A percentile compares a stretch with the other conserved stretches of the same genome.
These are phyloP conservation scores for Boechera divaricarpa DNA, from an alignment of 345 rosid species.

Conservation along the genomic window DNA sequence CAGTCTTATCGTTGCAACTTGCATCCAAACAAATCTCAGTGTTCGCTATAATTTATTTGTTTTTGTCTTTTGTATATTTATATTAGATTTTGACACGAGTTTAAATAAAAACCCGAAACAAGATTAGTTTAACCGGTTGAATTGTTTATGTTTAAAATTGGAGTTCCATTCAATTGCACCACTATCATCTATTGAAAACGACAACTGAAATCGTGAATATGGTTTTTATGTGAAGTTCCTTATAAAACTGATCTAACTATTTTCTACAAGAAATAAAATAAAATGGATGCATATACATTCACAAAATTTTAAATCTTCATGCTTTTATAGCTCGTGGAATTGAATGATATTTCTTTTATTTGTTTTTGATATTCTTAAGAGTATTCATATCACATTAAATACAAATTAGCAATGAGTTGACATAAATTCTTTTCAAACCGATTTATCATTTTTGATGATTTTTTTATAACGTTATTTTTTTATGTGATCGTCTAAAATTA, in stretches of 20 bases:
- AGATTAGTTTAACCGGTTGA: not conserved
- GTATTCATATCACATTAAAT: not conserved
- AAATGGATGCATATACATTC: not conserved
- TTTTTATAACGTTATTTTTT: no score
- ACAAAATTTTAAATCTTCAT: not conserved
- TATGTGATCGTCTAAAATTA: not conserved
- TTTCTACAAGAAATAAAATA: not conserved
- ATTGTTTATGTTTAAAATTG: not conserved
- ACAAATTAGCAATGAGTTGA: not conserved
- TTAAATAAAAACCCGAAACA: not conserved
- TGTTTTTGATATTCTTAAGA: no score
- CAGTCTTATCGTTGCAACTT: conserved; percentile 47
- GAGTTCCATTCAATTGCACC: not conserved
- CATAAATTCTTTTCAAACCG: not conserved
- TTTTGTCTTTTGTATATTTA: conserved; percentile 19
- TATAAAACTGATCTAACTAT: not conserved
- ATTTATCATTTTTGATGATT: not conserved
- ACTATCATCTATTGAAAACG: not conserved
- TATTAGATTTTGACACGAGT: conserved; percentile 2
- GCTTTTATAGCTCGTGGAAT: not conserved
- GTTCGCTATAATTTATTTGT: conserved; percentile 16
- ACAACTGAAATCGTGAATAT: not conserved
- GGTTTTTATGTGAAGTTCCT: not conserved
- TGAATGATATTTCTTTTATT: no score
- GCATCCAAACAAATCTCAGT: conserved; percentile 27